phyloP scores from a whole-genome alignment of 2,329 filamentous ascomycete species.

The Penicillium sp. region DNA sequence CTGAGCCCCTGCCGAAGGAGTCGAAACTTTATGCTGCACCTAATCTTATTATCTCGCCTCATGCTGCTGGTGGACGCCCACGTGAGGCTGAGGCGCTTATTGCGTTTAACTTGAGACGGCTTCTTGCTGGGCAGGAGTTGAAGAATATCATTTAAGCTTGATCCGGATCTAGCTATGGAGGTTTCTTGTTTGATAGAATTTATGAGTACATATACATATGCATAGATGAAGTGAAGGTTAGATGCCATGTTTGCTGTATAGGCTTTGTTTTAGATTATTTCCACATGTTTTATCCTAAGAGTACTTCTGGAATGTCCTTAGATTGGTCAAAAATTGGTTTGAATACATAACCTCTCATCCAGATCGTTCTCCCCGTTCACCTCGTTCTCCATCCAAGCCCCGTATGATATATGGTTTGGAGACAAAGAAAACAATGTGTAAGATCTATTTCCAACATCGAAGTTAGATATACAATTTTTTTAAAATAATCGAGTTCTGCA shows the following conservation, averaged over 20 bases:
- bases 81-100: slow-evolving; percentile 56
- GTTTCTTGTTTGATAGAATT: neutral
- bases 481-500: too few species aligned
- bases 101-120: slow-evolving; percentile 59
- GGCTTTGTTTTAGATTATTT: neutral
- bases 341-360: too few species aligned
- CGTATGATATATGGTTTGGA: too few species aligned
- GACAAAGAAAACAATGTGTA: too few species aligned
- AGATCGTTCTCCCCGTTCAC: too few species aligned
- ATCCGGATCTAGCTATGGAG: neutral
- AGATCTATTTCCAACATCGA: too few species aligned
- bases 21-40: slow-evolving; percentile 23
- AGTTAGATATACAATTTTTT: too few species aligned
- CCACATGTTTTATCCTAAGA: neutral
- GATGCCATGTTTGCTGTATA: neutral
- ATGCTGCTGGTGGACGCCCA: slow-evolving; percentile 45
- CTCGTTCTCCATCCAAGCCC: too few species aligned
- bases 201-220: neutral
- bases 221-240: neutral
- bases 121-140: slow-evolving; percentile 58
- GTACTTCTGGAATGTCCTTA: neutral
- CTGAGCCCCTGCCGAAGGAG: slow-evolving; percentile 20
- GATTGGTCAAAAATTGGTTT: neutral
- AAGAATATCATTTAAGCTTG: slow-evolving; percentile 48
- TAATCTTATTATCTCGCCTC: slow-evolving; percentile 22